These are phyloP conservation scores for Plantago ovata DNA, from an alignment of 257 asterid genomes.

Conservation along the genomic window DNA sequence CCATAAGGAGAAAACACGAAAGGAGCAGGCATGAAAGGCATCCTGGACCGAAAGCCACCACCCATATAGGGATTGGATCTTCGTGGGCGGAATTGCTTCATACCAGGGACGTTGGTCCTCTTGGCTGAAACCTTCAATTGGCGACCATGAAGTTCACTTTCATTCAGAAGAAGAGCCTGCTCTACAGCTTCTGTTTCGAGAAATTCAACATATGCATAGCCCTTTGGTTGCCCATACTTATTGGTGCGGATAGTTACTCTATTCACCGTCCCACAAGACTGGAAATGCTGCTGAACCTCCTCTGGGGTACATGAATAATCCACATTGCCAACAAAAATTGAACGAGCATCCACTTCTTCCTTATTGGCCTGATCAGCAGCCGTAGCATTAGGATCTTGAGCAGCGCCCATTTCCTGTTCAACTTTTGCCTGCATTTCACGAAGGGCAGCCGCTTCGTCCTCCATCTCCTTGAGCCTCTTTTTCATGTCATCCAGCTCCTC, in stretches of 20 bases:
- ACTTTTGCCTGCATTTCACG: constrained; percentile 83
- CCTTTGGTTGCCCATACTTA: constrained; percentile 80
- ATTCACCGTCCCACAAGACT: constrained; percentile 80
- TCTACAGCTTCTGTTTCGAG: constrained; percentile 74
- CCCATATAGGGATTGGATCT: constrained; percentile 53
- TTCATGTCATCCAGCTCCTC: constrained; percentile 77
- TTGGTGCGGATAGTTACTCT: constrained; percentile 73
- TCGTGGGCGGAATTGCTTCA: constrained; percentile 64
- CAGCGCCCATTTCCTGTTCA: constrained; percentile 70
- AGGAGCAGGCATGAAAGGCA: constrained; percentile 53
- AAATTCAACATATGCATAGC: constrained; percentile 79
- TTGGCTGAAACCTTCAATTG: constrained; percentile 78
- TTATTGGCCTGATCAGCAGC: constrained; percentile 54
- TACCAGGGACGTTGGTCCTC: constrained; percentile 78
- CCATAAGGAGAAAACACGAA: constrained; percentile 54
- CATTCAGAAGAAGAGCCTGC: constrained; percentile 67
- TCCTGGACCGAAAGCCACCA: constrained; percentile 40
- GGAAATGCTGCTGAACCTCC: constrained; percentile 88
- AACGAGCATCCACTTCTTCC: constrained; percentile 79
- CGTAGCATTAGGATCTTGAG: constrained; percentile 58
- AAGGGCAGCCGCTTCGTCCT: constrained; percentile 78
- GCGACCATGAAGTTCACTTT: constrained; percentile 82
- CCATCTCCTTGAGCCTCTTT: constrained; percentile 84
- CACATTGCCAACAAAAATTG: constrained; percentile 82
- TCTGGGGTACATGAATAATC: constrained; percentile 81